Conservation (phyloP, 345 rosid genomes). For the Citrus australasica region DNA sequence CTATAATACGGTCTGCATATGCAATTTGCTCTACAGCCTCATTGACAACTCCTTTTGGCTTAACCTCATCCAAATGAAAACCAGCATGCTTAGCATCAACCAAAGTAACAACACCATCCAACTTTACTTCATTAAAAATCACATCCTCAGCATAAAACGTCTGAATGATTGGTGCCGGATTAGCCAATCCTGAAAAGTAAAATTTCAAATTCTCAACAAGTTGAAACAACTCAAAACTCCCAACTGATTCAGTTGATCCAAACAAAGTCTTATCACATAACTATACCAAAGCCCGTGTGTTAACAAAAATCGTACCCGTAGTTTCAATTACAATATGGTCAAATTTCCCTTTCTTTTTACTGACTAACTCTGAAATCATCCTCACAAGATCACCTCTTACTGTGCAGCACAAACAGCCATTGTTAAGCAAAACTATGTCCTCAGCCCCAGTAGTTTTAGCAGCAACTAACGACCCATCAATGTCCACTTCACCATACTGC, state of each 20-base stretch:
- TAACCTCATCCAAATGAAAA: constrained; percentile 81
- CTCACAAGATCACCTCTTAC: constrained; percentile 98
- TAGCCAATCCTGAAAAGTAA: constrained; percentile 71
- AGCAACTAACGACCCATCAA: too few species aligned
- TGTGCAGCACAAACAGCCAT: constrained; percentile 97
- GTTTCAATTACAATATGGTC: constrained; percentile 96
- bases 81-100: constrained; percentile 95
- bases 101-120: constrained; percentile 92
- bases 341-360: constrained; percentile 73
- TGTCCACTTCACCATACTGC: too few species aligned
- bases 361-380: constrained; percentile 82
- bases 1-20: constrained; percentile 86
- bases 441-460: too few species aligned
- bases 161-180: constrained; percentile 97
- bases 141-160: constrained; percentile 92
- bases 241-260: neutral
- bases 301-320: constrained; percentile 49
- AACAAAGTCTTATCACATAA: neutral
- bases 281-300: neutral
- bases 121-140: constrained; percentile 79
- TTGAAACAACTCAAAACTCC: neutral
- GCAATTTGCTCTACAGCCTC: constrained; percentile 99
- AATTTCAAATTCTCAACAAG: constrained; percentile 1
- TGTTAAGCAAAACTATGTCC: too few species aligned
- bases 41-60: constrained; percentile 88